Base-by-base conservation (phyloP, 106 monocot genomes). In the Alisma plantagoaquatica region DNA sequence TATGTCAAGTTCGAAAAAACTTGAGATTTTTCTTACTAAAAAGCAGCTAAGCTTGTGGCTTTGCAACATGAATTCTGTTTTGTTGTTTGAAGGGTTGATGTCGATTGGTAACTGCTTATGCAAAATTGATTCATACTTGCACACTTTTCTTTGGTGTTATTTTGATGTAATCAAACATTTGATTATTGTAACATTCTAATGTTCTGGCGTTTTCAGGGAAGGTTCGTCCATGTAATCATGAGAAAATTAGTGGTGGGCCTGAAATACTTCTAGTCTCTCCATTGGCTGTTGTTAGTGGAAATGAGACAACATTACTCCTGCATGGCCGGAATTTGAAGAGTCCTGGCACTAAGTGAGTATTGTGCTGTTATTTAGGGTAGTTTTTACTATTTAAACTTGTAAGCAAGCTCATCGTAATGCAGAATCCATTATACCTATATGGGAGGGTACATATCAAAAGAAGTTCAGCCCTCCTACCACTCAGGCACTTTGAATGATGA, bases 391-490 rank as follows among this genome's bases (percentile, higher is more conserved):
- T n/a, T n/a, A n/a, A n/a, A n/a, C n/a, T n/a, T n/a, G n/a, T n/a
- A n/a, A n/a, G n/a, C n/a, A n/a, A n/a, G n/a, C n/a, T 38, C 14
- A 14, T 38, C 9, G 9, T 38, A 38, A 38, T 81, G 60, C 75
- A 98, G 96, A 66, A 85, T 89, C 41, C 81, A 89, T 54, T 98
- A 89, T 57, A 85, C 84, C 3, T 74, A 60, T 29, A 81, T 65
- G 65, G 89, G 89, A 1, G 78, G 89, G 24, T 98, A 89, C 69
- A 62, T 52, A 29, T 78, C 78, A 12, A 89, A 96, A 67, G 84
- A 92, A 71, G 69, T 98, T 41, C 48, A 75, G 4, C 57, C 72
- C 30, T 76, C 78, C 29, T 43, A 59, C 28, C 72, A 75, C 71
- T 70, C 68, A 4, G 75, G 77, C 14, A 72, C 75, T 10, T 64